Conservation (phyloP, 371 early-diverging fungal species). For the Capniomyces stellatus region DNA sequence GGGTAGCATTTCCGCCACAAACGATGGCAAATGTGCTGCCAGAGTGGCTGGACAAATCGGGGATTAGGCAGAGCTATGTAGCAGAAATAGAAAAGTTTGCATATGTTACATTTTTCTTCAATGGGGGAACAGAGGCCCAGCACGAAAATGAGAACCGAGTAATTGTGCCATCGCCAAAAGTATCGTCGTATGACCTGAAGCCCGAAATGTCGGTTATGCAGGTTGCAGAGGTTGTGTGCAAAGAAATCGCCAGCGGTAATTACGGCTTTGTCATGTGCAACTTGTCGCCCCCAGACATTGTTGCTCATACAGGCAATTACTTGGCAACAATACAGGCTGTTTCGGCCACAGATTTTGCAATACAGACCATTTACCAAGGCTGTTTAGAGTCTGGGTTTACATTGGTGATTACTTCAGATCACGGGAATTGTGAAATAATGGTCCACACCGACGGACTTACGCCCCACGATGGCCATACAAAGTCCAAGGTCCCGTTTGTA, state of each 20-base stretch:
- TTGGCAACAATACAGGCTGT: slow-evolving; percentile 88
- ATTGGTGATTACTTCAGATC: slow-evolving; percentile 97
- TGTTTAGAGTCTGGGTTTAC: slow-evolving; percentile 77
- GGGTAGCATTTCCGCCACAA: slow-evolving; percentile 85
- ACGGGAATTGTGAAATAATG: slow-evolving; percentile 99
- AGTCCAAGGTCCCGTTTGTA: slow-evolving; percentile 83
- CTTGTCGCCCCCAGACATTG: slow-evolving; percentile 99
- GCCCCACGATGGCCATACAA: slow-evolving; percentile 95
- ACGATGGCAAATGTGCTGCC: slow-evolving; percentile 92
- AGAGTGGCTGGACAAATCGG: slow-evolving; percentile 81
- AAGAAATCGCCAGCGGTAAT: slow-evolving; percentile 49
- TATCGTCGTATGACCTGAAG: slow-evolving; percentile 90
- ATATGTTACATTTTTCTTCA: slow-evolving; percentile 99
- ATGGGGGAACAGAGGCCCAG: slow-evolving; percentile 92
- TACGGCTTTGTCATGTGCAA: slow-evolving; percentile 97
- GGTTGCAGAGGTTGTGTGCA: slow-evolving; percentile 83
- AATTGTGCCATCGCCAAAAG: slow-evolving; percentile 82
- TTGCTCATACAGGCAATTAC: slow-evolving; percentile 98
- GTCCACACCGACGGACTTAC: slow-evolving; percentile 63
- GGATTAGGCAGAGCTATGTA: slow-evolving; percentile 82
- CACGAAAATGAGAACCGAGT: slow-evolving; percentile 77
- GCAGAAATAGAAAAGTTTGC: slow-evolving; percentile 99
- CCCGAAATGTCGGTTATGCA: slow-evolving; percentile 90
- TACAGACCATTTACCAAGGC: slow-evolving; percentile 83
- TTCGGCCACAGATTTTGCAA: slow-evolving; percentile 83